These are phyloP conservation scores for Dactylellina drechsleri DNA, from an alignment of 2,329 filamentous ascomycete species.

Conservation along the genomic window DNA sequence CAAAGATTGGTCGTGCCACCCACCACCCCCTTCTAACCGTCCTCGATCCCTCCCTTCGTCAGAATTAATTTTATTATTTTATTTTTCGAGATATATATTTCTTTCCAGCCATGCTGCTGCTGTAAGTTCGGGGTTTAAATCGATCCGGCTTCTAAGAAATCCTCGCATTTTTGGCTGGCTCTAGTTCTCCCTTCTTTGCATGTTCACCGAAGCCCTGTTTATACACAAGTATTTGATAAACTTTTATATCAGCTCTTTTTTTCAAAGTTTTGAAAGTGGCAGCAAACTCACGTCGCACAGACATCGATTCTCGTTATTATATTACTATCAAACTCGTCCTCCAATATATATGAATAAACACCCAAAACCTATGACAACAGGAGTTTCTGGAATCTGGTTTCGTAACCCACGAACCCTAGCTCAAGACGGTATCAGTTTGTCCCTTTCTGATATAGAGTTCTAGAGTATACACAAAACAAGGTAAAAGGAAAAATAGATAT, in stretches of 20 bases:
- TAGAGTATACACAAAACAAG: too few relatives aligned
- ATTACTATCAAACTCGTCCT: too few relatives aligned
- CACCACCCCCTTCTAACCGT: not conserved
- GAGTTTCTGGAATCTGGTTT: conserved; percentile 24
- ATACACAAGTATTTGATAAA: too few relatives aligned
- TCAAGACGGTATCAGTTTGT: not conserved
- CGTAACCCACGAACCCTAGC: not conserved
- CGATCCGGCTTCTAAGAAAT: too few relatives aligned
- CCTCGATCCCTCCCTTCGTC: not conserved
- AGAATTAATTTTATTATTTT: not conserved
- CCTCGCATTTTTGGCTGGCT: too few relatives aligned
- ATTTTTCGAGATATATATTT: conserved; percentile 3
- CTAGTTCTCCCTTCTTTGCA: too few relatives aligned
- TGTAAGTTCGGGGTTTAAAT: not conserved
- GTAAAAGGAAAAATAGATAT: too few relatives aligned
- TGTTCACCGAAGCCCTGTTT: too few relatives aligned
- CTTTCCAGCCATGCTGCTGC: not conserved
- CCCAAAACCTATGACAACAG: not conserved
- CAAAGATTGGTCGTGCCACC: not conserved
- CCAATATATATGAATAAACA: not conserved
- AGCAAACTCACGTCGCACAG: too few relatives aligned
- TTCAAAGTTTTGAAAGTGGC: too few relatives aligned
- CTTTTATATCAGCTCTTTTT: too few relatives aligned
- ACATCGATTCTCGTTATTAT: too few relatives aligned
- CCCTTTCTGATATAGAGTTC: not conserved